Conservation (phyloP, 495 filamentous ascomycete genomes). For the Cercophora samala region DNA sequence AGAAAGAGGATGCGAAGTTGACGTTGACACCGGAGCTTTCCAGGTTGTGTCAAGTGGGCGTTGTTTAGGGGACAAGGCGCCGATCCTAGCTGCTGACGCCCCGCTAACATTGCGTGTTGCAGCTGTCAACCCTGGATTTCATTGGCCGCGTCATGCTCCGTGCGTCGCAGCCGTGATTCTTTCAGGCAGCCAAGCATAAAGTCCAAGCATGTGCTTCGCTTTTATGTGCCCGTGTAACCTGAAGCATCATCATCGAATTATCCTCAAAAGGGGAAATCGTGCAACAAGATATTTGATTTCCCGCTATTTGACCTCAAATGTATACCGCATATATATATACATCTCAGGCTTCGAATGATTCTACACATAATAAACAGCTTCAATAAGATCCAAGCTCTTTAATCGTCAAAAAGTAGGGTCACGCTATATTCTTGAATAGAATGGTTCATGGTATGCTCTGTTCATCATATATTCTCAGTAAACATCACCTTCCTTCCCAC, state of each 20-base stretch:
- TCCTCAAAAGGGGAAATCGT: no score
- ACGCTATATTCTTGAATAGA: no score
- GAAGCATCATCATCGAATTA: background rate
- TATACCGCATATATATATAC: no score
- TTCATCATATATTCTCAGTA: no score
- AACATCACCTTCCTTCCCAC: background rate
- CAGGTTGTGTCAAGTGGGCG: conserved; percentile 6
- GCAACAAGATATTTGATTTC: no score
- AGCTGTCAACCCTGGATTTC: conserved; percentile 7
- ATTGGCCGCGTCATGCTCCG: conserved; percentile 1
- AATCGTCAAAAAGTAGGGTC: no score
- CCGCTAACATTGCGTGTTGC: conserved; percentile 3
- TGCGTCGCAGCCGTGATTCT: background rate
- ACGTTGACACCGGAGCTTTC: conserved; percentile 5
- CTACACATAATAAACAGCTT: no score
- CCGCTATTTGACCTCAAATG: no score
- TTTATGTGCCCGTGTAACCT: background rate
- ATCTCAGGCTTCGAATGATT: no score
- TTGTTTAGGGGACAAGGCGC: conserved; percentile 7
- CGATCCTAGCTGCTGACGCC: conserved; percentile 1
- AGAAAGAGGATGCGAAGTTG: background rate
- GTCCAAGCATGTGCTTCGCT: background rate
- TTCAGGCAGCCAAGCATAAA: background rate
- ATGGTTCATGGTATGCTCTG: no score
- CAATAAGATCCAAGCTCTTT: no score